Evolutionary conservation across 805 yeast genomes (phyloP), one percentile per base, ranked within the genome.

Genomic region (Kodamaea sagamina): DNA sequence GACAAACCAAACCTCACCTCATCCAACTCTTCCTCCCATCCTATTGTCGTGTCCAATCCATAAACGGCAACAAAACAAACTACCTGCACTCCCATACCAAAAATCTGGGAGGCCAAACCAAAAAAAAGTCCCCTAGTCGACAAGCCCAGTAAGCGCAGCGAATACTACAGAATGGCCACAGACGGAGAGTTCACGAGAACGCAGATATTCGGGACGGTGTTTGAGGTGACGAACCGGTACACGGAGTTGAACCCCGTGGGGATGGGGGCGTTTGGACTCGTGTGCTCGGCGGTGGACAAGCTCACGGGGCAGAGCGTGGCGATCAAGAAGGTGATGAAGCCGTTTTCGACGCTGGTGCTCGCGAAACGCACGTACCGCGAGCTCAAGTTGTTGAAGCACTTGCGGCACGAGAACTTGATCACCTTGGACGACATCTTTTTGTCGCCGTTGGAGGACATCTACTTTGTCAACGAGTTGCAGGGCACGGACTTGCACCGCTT

Each of bases 251-350:
- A 89, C 59, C 99, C 99, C 1, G 97, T 93, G 39, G 99, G 99
- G 0, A 93, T 93, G 99, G 99, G 99, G 18, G 99, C 99, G 6
- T 93, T 93, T 62, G 99, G 99, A 4, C 76, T 93, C 13, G 99
- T 93, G 29, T 93, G 99, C 52, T 89, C 97, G 6, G 99, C 99
- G 1, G 80, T 84, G 44, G 99, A 93, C 66, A 87, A 84, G 53
- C 77, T 90, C 47, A 89, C 97, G 0, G 82, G 81, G 42, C 96
- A 90, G 64, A 88, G 85, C 53, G 99, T 93, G 27, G 99, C 99
- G 37, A 93, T 93, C 48, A 93, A 93, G 65, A 93, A 93, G 71
- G 92, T 93, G 55, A 88, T 92, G 96, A 92, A 89, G 63, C 99
- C 99, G 0, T 93, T 93, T 62, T 80, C 89, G 49, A 92, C 98